phyloP scores from a whole-genome alignment of 2,329 filamentous ascomycete species.

The Sarocladiaceae sp. region DNA sequence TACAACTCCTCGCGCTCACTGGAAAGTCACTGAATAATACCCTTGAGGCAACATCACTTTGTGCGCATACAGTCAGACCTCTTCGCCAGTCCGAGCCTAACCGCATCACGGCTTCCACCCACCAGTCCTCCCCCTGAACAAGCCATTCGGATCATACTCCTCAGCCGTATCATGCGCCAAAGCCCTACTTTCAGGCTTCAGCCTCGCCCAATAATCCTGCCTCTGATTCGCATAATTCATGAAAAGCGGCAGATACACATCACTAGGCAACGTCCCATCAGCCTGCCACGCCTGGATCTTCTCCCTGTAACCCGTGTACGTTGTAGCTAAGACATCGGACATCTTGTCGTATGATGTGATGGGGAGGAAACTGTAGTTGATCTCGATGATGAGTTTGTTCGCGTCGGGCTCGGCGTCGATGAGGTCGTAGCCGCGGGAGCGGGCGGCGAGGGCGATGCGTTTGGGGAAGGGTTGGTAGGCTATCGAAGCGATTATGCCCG shows the following conservation, averaged over 20 bases:
- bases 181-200: conserved; percentile 28
- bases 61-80: conserved; percentile 41
- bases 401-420: conserved; percentile 32
- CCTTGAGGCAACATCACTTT: conserved; percentile 53
- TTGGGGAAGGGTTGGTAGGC: conserved; percentile 36
- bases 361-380: conserved; percentile 35
- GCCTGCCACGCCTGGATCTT: conserved; percentile 20
- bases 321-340: conserved; percentile 11
- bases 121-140: conserved; percentile 34
- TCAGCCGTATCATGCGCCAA: conserved; percentile 29
- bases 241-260: conserved; percentile 35
- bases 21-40: too few relatives aligned
- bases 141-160: conserved; percentile 31
- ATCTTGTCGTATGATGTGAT: conserved; percentile 21
- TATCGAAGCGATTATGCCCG: conserved; percentile 24
- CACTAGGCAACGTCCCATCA: conserved; percentile 27
- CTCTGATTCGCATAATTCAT: conserved; percentile 38
- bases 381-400: conserved; percentile 37
- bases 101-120: conserved; percentile 31
- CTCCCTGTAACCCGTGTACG: conserved; percentile 11
- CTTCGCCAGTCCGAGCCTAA: background rate
- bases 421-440: conserved; percentile 31
- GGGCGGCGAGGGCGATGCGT: conserved; percentile 25
- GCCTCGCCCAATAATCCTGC: conserved; percentile 37
- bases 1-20: too few relatives aligned